Evolutionary conservation across 2,329 filamentous ascomycete genomes (phyloP).

Genomic region (Penicillium sp.): DNA sequence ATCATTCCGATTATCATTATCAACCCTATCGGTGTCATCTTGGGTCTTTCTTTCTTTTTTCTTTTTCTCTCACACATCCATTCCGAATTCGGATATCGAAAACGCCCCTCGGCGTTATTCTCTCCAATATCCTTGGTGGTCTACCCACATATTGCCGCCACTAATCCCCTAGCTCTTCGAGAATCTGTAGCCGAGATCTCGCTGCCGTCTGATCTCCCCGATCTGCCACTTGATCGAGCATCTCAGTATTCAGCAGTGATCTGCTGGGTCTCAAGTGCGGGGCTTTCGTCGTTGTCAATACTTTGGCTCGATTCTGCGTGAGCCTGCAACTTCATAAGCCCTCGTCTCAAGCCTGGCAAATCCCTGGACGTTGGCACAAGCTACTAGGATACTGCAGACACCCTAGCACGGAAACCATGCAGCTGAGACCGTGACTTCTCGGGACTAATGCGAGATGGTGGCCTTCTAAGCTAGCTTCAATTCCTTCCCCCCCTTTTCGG

Average conservation of each 20-base stretch:
- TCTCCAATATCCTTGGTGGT: neutral
- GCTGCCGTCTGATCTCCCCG: conserved; percentile 4
- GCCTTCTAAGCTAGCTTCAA: conserved; percentile 23
- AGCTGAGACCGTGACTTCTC: conserved; percentile 24
- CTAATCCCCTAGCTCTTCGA: neutral
- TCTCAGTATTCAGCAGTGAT: neutral
- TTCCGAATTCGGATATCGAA: neutral
- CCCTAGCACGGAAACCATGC: conserved; percentile 31
- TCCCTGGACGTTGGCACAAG: conserved; percentile 24
- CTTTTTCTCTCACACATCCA: neutral
- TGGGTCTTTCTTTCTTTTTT: neutral
- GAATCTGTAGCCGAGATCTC: conserved; percentile 3
- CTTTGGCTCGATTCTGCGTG: conserved; percentile 17
- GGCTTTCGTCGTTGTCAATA: neutral
- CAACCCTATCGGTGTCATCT: neutral
- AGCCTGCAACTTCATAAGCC: conserved; percentile 10
- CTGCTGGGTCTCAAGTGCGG: neutral
- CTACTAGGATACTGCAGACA: conserved; percentile 31
- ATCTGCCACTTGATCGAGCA: neutral
- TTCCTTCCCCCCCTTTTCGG: conserved; percentile 12
- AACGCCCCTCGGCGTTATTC: neutral
- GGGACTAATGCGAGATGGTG: conserved; percentile 31
- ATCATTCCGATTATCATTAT: conserved; percentile 14
- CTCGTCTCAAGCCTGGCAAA: conserved; percentile 8
- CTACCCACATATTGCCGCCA: neutral